These are phyloP conservation scores for Pythium phragmiticola DNA, from an alignment of 352 stramenopile genomes.

Conservation along the genomic window DNA sequence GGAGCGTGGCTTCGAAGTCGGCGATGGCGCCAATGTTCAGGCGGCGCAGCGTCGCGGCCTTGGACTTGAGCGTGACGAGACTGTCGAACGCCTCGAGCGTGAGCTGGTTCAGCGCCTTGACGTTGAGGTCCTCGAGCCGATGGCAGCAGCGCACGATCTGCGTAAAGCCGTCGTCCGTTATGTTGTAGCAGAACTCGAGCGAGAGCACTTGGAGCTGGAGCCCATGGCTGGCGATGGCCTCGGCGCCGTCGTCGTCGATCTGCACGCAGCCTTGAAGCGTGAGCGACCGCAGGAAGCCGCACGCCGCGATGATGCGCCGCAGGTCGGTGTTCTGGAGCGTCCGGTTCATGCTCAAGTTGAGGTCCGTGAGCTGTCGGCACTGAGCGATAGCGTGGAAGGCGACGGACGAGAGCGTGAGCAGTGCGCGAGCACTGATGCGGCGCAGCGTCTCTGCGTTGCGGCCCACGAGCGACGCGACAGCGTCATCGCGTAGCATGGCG, in stretches of 20 bases:
- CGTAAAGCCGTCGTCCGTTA: constrained; percentile 69
- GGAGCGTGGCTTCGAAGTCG: constrained; percentile 58
- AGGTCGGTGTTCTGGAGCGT: constrained; percentile 61
- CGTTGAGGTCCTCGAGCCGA: constrained; percentile 68
- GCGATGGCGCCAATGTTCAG: constrained; percentile 73
- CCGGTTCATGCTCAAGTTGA: constrained; percentile 81
- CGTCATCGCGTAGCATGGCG: constrained; percentile 44
- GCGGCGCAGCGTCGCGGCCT: constrained; percentile 31
- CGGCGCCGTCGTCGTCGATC: constrained; percentile 61
- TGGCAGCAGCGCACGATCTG: constrained; percentile 50
- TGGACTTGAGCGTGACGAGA: constrained; percentile 38
- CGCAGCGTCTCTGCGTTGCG: constrained; percentile 50
- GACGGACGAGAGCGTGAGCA: constrained; percentile 47
- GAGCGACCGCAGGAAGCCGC: constrained; percentile 42
- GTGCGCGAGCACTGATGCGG: constrained; percentile 56
- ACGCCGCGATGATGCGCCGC: constrained; percentile 38
- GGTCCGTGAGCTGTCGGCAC: constrained; percentile 44
- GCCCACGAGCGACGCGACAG: constrained; percentile 44
- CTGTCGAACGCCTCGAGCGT: constrained; percentile 54
- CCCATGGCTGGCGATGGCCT: constrained; percentile 38
- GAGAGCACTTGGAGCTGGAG: constrained; percentile 55
- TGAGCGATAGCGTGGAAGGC: constrained; percentile 64
- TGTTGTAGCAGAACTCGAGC: constrained; percentile 87
- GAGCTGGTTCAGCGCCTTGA: constrained; percentile 88
- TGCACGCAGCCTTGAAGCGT: constrained; percentile 62